These are phyloP conservation scores for Blechomonas ayalai DNA, from an alignment of 208 protist genomes.

Conservation along the genomic window DNA sequence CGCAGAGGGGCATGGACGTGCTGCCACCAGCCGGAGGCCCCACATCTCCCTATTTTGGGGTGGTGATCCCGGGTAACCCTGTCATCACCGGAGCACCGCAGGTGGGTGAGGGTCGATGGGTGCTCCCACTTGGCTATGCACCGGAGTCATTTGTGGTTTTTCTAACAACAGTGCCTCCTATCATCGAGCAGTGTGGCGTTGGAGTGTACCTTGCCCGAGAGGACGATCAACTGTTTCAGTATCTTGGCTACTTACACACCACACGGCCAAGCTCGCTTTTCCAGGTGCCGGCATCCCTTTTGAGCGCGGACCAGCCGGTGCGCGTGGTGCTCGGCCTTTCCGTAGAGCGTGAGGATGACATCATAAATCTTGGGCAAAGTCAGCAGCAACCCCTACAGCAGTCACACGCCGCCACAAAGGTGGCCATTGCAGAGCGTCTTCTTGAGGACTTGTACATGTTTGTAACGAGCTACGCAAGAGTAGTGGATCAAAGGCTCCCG, in stretches of 20 bases:
- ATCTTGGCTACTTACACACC: conserved; percentile 57
- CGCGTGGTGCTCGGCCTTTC: conserved; percentile 54
- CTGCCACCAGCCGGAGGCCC: neutral
- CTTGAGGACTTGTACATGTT: conserved; percentile 72
- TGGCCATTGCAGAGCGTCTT: conserved; percentile 55
- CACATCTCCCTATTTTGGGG: conserved; percentile 26
- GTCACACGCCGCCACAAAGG: conserved; percentile 36
- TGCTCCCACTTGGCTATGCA: conserved; percentile 26
- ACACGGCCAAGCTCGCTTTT: conserved; percentile 46
- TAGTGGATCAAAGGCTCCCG: conserved; percentile 8
- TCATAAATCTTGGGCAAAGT: conserved; percentile 42
- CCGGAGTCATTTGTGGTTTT: conserved; percentile 62
- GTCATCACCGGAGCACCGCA: conserved; percentile 30
- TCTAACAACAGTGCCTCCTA: conserved; percentile 42
- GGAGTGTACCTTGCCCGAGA: conserved; percentile 57
- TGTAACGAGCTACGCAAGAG: conserved; percentile 49
- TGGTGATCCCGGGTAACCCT: conserved; percentile 59
- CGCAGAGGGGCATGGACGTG: too few relatives aligned
- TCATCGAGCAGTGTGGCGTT: conserved; percentile 24
- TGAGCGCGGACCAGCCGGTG: conserved; percentile 17
- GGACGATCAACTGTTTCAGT: conserved; percentile 45
- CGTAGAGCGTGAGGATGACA: conserved; percentile 37
- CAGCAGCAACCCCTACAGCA: conserved; percentile 34
- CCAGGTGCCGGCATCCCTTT: conserved; percentile 25
- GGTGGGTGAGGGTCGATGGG: conserved; percentile 43